Base-by-base conservation (phyloP, 2,329 filamentous ascomycete genomes). In the Botrytis fragariae region DNA sequence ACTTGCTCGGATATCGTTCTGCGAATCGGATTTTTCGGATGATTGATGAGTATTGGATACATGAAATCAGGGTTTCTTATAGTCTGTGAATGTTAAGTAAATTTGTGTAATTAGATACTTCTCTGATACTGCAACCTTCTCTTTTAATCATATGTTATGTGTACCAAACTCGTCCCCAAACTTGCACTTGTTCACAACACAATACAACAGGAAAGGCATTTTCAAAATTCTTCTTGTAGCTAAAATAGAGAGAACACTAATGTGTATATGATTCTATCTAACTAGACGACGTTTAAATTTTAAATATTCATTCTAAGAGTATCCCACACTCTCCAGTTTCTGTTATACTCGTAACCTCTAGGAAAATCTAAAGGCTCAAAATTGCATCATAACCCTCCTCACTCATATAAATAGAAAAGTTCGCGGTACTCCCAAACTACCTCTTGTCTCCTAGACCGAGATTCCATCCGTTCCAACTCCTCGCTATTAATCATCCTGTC, bases 391-490 rank as follows among this genome's bases (percentile, higher is more conserved):
- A 29, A 16, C 22, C 32, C 64, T 54, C 64, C 32, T 18, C 18
- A 14, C 35, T 29, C 25, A n/a, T 16, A 20, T 7, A 10, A n/a
- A 37, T 20, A 39, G 8, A 29, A 8, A 39, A 12, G 37, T 35
- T 29, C 35, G 16, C 35, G 18, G 29, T 29, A 51, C 25, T 51
- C 64, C 45, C 37, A 67, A 67, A 25, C 32, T 29, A 7, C 22
- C 44, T 35, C 32, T 54, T 51, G 18, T 67, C 14, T n/a, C 20
- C 29, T 37, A 29, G 20, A 37, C 32, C 32, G 45, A 39, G 32
- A 32, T 25, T 51, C n/a, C n/a, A 35, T 64, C 64, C 45, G 25
- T 54, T 16, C 45, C 14, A 67, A 64, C 61, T 64, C 64, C 64
- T 67, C 22, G 22, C 37, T 35, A 4, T 54, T 22, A 51, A 67